These are phyloP conservation scores for Ophiostoma ulmi DNA, from an alignment of 2,329 filamentous ascomycete species.

Conservation along the genomic window DNA sequence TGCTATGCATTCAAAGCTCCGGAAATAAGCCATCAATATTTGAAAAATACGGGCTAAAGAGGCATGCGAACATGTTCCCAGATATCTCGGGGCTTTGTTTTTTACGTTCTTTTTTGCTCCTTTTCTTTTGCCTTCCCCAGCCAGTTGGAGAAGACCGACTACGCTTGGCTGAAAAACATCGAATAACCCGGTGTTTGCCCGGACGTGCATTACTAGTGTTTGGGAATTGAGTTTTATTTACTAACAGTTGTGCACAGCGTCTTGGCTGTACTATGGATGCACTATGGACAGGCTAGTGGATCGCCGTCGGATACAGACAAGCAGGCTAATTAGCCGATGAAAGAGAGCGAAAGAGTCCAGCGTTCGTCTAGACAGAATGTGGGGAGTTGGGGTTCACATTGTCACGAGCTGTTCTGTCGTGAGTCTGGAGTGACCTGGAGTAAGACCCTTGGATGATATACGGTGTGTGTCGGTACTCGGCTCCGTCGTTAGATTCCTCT, in stretches of 20 bases:
- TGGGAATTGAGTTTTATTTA: not conserved
- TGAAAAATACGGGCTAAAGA: not conserved
- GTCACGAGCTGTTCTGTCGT: not conserved
- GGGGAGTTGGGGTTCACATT: slow-evolving; percentile 1
- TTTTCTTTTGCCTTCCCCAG: not conserved
- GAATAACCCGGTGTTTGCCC: not conserved
- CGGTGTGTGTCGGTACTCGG: slow-evolving; percentile 13
- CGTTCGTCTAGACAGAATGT: not conserved
- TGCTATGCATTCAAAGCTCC: not conserved
- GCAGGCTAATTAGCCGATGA: not conserved
- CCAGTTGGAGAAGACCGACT: not conserved
- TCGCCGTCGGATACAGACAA: not conserved
- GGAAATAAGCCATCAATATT: not conserved
- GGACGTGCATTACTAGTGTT: not conserved
- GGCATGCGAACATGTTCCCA: not conserved
- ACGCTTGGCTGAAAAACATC: not conserved
- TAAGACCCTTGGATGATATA: not conserved
- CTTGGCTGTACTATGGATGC: not conserved
- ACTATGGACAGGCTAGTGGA: not conserved
- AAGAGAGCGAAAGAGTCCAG: not conserved
- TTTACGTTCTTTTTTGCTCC: not conserved
- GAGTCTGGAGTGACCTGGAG: not conserved
- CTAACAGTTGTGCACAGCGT: not conserved
- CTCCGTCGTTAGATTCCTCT: slow-evolving; percentile 24
- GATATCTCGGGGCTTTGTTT: not conserved